phyloP scores from a whole-genome alignment of 2,329 filamentous ascomycete genomes.

The Xylariales sp. region DNA sequence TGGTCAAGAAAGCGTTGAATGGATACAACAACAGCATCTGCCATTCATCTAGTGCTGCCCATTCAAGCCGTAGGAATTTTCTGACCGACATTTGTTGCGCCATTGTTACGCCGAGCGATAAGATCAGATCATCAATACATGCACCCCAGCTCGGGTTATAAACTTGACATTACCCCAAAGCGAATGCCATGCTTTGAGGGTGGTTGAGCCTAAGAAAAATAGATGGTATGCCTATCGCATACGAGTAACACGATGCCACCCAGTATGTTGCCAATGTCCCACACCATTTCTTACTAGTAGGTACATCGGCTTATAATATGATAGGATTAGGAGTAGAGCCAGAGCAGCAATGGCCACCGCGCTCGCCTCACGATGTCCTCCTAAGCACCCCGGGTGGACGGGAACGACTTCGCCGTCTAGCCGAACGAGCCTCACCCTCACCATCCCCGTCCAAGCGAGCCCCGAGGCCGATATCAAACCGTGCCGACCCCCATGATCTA shows the following conservation, averaged over 20 bases:
- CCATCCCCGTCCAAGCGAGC: constrained; percentile 71
- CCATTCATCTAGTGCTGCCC: background rate
- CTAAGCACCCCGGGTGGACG: constrained; percentile 81
- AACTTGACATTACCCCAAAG: background rate
- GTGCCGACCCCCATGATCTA: constrained; percentile 37
- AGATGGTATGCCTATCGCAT: constrained; percentile 32
- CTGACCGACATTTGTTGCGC: background rate
- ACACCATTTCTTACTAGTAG: constrained; percentile 4
- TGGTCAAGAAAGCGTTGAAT: background rate
- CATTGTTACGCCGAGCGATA: constrained; percentile 2
- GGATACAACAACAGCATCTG: constrained; percentile 4
- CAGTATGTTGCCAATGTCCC: constrained; percentile 39
- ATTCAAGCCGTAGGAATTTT: background rate
- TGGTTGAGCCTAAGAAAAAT: constrained; percentile 18
- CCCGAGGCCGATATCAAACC: constrained; percentile 47
- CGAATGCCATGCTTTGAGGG: constrained; percentile 18
- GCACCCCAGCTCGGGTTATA: background rate
- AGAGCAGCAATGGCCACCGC: constrained; percentile 72
- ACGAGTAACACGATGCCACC: constrained; percentile 41
- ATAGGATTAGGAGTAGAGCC: constrained; percentile 51
- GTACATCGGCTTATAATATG: constrained; percentile 34
- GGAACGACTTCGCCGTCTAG: constrained; percentile 76
- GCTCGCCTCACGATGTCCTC: constrained; percentile 73
- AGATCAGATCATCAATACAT: constrained; percentile 9
- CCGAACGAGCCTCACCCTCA: constrained; percentile 74